These are phyloP conservation scores for Monosporascus sp. DNA, from an alignment of 2,329 filamentous ascomycete species.

Conservation along the genomic window DNA sequence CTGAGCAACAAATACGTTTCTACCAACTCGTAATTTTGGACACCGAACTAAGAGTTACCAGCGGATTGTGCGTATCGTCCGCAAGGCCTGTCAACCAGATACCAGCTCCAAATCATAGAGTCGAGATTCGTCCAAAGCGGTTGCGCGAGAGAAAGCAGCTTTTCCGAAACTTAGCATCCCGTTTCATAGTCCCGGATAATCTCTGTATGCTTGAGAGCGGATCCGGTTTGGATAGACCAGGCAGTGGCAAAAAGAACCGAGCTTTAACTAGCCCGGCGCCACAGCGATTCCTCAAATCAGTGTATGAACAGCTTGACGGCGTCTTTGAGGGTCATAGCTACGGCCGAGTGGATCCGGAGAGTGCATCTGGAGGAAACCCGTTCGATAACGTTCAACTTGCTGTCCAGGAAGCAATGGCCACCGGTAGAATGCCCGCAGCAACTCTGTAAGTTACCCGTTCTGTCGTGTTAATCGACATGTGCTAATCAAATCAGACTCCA, in stretches of 20 bases:
- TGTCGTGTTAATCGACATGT: not conserved
- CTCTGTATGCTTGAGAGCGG: not conserved
- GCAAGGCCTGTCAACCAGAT: conserved; percentile 6
- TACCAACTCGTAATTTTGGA: conserved; percentile 41
- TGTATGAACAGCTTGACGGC: conserved; percentile 15
- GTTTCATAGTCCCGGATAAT: conserved; percentile 20
- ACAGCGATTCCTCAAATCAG: conserved; percentile 12
- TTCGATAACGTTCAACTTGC: conserved; percentile 12
- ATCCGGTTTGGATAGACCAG: not conserved
- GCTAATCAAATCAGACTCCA: conserved; percentile 17
- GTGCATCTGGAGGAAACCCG: conserved; percentile 7
- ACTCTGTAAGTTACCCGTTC: conserved; percentile 17
- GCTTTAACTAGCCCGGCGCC: not conserved
- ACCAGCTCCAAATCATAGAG: conserved; percentile 9
- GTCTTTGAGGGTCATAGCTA: not conserved
- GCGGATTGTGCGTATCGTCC: conserved; percentile 26
- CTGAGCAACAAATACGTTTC: conserved; percentile 32
- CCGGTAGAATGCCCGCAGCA: conserved; percentile 9
- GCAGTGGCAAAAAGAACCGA: not conserved
- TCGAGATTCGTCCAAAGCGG: conserved; percentile 2
- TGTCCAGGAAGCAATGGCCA: conserved; percentile 13
- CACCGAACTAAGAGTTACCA: conserved; percentile 37
- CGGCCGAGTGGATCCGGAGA: not conserved
- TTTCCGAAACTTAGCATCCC: conserved; percentile 9
- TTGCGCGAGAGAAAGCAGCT: conserved; percentile 7